Evolutionary conservation across 768 basidiomycete species (phyloP).

Genomic region (Melanogaster broomeanus): DNA sequence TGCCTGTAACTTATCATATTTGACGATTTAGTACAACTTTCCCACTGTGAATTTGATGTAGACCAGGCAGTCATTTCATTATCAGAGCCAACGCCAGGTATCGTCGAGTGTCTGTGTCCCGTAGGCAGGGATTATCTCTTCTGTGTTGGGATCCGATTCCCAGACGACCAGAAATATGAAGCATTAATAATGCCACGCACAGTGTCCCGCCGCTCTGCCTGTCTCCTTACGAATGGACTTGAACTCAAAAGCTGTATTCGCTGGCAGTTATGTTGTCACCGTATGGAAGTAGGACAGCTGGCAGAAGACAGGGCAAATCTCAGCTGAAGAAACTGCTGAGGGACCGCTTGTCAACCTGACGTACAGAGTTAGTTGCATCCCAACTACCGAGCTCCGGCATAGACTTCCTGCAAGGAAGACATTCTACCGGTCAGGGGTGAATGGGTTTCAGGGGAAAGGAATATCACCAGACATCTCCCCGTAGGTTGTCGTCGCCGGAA

Average conservation of each 20-base stretch:
- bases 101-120: slow-evolving; percentile 43
- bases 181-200: no score
- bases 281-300: slow-evolving; percentile 57
- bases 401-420: slow-evolving; percentile 61
- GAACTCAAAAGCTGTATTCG: slow-evolving; percentile 39
- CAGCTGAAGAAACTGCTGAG: no score
- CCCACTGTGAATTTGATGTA: not conserved
- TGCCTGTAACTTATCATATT: slow-evolving; percentile 24
- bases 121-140: slow-evolving; percentile 41
- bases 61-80: not conserved
- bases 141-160: slow-evolving; percentile 64
- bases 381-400: slow-evolving; percentile 55
- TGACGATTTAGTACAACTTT: slow-evolving; percentile 9
- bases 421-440: slow-evolving; percentile 39
- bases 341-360: slow-evolving; percentile 3
- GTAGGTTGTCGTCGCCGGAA: slow-evolving; percentile 55
- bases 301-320: slow-evolving; percentile 54
- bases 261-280: slow-evolving; percentile 50
- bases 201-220: no score
- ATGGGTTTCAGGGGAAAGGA: not conserved
- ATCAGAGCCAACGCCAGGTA: slow-evolving; percentile 42
- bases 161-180: slow-evolving; percentile 44
- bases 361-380: slow-evolving; percentile 48
- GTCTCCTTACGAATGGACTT: slow-evolving; percentile 68
- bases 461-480: slow-evolving; percentile 46